Base-by-base conservation (phyloP, 805 yeast genomes). In the Kurtzmaniella cleridarum region DNA sequence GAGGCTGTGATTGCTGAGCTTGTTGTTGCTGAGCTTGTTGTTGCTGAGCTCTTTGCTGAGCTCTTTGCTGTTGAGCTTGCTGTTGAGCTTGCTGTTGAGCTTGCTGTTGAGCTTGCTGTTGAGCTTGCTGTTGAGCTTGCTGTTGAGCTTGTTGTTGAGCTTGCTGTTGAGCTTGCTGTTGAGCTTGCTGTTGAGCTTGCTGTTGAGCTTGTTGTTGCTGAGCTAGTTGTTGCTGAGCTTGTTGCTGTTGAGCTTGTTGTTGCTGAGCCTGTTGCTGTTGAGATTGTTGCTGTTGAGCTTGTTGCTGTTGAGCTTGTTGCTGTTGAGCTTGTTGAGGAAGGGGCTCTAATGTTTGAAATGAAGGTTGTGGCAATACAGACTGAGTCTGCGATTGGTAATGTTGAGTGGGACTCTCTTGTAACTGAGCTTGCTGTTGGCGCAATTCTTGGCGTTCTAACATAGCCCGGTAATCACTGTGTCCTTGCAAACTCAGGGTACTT, bases 191-290 rank as follows among this genome's bases (percentile, higher is more conserved):
- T 34, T 32, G 42, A 23, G 31, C 36, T 29, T 41, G 46, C 30
- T 36, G 45, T 30, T 36, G 41, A 9, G 44, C 43, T 20, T 41
- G 41, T 13, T 41, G 39, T 33, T 44, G 45, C 34, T 44, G 44
- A 11, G 43, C 41, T 18, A 28, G 35, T 24, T 35, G 32, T 27
- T 41, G 42, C 27, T 44, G 46, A 16, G 42, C 34, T 32, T 44
- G 48, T 24, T 41, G 41, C 33, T 39, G 44, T 36, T 40, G 41
- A 33, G 48, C 41, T 32, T 41, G 48, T 23, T 41, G 41, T 35
- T 44, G 45, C 38, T 32, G 36, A 23, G 31, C 33, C 9, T 16
- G 32, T 9, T 28, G 32, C 10, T 16, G 41, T 11, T 45, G 46
- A 9, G 39, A 35, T 30, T 47, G 50, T 12, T 30, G 35, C 26